Evolutionary conservation across 78 protist species (phyloP), one percentile per base, ranked within the genome.

Genomic region (Dictyostelium discoideum): DNA sequence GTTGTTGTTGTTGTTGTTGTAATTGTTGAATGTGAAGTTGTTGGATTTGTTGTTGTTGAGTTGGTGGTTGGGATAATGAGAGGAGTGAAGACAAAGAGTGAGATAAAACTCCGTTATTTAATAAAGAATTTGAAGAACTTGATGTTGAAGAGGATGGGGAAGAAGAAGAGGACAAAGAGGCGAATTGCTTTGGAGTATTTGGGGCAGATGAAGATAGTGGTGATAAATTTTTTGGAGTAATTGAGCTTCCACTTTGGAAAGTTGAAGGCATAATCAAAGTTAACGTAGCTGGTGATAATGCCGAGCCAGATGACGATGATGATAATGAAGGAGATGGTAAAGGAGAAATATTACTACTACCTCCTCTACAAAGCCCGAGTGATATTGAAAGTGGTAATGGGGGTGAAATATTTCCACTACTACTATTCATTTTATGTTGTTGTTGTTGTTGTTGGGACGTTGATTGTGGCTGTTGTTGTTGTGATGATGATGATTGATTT

Each of bases 121-220:
- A 5, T 29, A 32, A 73, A 5, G 79, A 73, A 32, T 73, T 24
- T 26, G 32, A 29, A 11, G 32, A 24, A 11, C 5, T 13, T 7
- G 90, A 65, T 1, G 46, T 24, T 11, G 46, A 76, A 39, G 54
- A 76, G 20, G 82, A 39, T 0, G 26, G 26, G 2, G 46, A 76
- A 16, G 42, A 76, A 1, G 82, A 76, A 20, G 42, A 14, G 18
- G 20, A 24, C 26, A n/a, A 16, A 2, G 90, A 65, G 1, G 81
- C 40, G 16, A 73, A 73, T 73, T 73, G 79, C 32, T 73, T 73
- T 50, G 92, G 92, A 0, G 92, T 73, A 11, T 76, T 69, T 48
- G 92, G 92, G 4, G 84, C 50, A 10, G 92, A 86, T 20, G 44
- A 50, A 3, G 92, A 86, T 20, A 77, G 84, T 26, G 73, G 86